These are phyloP conservation scores for Pulveroboletus ravenelii DNA, from an alignment of 768 basidiomycete genomes.

Conservation along the genomic window DNA sequence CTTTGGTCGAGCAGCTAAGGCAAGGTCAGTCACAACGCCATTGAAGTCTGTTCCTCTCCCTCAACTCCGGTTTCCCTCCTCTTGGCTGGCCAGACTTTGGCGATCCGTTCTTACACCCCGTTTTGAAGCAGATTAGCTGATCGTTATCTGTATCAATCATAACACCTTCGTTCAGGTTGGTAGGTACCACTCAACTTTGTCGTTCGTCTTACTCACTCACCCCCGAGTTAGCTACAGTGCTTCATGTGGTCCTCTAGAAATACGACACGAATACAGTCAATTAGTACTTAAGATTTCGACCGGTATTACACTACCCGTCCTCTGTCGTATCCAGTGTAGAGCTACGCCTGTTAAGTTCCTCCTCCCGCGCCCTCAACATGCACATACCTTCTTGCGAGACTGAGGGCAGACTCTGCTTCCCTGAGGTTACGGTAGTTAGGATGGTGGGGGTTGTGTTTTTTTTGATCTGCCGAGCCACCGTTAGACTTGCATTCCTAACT, in stretches of 20 bases:
- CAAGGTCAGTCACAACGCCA: conserved; percentile 38
- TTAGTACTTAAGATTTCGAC: not conserved
- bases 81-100: conserved; percentile 41
- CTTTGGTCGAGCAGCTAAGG: conserved; percentile 48
- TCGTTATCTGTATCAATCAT: not conserved
- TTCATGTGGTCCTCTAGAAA: not conserved
- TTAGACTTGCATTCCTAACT: not conserved
- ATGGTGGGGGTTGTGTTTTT: not conserved
- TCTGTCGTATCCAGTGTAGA: conserved; percentile 3
- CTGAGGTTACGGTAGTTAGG: not conserved
- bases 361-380: not conserved
- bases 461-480: not conserved
- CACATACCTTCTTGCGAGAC: not conserved
- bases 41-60: conserved; percentile 1
- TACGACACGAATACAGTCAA: not conserved
- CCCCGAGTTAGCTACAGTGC: not conserved
- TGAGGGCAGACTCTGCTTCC: not conserved
- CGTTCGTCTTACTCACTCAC: conserved; percentile 2
- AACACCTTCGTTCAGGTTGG: not conserved
- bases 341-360: not conserved
- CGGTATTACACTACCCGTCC: not conserved
- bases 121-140: conserved; percentile 26
- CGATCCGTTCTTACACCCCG: conserved; percentile 47
- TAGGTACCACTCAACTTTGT: conserved; percentile 2
- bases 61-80: not conserved